These are phyloP conservation scores for Zoysia japonica DNA, from an alignment of 176 grass and related monocot species.

Conservation along the genomic window DNA sequence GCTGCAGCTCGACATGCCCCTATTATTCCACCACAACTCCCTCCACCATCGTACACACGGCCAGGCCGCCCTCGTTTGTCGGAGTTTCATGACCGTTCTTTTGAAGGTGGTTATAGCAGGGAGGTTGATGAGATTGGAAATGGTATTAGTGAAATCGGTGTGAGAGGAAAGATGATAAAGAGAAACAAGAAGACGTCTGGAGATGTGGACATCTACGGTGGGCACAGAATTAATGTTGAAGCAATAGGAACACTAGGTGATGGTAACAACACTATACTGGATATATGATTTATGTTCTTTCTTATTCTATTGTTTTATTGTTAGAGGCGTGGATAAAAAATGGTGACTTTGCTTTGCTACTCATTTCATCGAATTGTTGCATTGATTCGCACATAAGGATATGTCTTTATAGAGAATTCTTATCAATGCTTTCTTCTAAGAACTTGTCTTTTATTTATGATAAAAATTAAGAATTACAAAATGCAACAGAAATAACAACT, in stretches of 20 bases:
- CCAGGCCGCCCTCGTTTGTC: constrained; percentile 52
- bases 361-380: constrained; percentile 29
- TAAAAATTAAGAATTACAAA: not conserved
- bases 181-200: constrained; percentile 45
- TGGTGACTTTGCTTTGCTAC: constrained; percentile 19
- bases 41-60: constrained; percentile 29
- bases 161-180: constrained; percentile 45
- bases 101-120: constrained; percentile 50
- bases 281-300: constrained; percentile 6
- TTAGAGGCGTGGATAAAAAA: constrained; percentile 14
- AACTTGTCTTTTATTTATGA: not conserved
- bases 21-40: constrained; percentile 40
- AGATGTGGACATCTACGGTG: constrained; percentile 51
- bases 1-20: constrained; percentile 52
- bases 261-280: constrained; percentile 22
- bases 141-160: constrained; percentile 34
- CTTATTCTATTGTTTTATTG: constrained; percentile 15
- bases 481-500: not conserved
- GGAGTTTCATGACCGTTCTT: constrained; percentile 49
- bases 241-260: constrained; percentile 51
- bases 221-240: constrained; percentile 51
- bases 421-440: constrained; percentile 10
- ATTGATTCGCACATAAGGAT: constrained; percentile 21
- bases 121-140: constrained; percentile 57
- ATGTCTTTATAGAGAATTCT: constrained; percentile 19